A percentile compares a stretch with the other conserved stretches of the same genome.
Conservation (phyloP, 805 yeast species). For the Monosporozyma yasuniensis region DNA sequence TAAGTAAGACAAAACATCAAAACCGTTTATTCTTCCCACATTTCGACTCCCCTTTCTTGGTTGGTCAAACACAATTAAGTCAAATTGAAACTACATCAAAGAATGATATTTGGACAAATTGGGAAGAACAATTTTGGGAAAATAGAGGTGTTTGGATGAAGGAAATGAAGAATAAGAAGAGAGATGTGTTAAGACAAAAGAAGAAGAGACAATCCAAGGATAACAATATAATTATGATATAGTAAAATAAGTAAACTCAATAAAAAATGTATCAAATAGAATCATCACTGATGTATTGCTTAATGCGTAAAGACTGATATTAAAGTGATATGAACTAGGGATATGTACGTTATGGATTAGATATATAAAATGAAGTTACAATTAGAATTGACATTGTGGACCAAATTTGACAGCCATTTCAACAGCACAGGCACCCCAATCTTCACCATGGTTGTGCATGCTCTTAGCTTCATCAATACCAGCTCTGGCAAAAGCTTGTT, state of each 20-base stretch:
- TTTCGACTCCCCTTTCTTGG: conserved; percentile 74
- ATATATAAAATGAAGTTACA: not conserved
- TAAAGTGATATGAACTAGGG: not conserved
- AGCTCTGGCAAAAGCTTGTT: conserved; percentile 88
- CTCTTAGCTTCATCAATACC: conserved; percentile 58
- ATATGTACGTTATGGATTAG: not conserved
- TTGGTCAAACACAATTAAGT: conserved; percentile 72
- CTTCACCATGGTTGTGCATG: conserved; percentile 93
- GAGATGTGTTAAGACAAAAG: conserved; percentile 59
- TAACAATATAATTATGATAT: conserved; percentile 3
- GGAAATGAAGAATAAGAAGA: conserved; percentile 61
- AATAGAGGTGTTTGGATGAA: conserved; percentile 73
- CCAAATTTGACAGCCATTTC: conserved; percentile 67
- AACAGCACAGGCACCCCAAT: conserved; percentile 98
- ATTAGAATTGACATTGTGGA: conserved; percentile 10
- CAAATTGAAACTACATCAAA: conserved; percentile 34
- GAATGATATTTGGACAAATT: conserved; percentile 35
- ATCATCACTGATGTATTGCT: not conserved
- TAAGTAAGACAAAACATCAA: conserved; percentile 23
- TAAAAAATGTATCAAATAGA: not conserved
- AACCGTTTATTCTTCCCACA: conserved; percentile 74
- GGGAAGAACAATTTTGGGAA: conserved; percentile 76
- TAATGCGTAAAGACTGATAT: not conserved
- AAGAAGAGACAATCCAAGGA: conserved; percentile 34
- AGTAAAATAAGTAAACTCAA: not conserved